Evolutionary conservation across 768 basidiomycete species (phyloP).

Genomic region (Xerocomellus dryophilus): DNA sequence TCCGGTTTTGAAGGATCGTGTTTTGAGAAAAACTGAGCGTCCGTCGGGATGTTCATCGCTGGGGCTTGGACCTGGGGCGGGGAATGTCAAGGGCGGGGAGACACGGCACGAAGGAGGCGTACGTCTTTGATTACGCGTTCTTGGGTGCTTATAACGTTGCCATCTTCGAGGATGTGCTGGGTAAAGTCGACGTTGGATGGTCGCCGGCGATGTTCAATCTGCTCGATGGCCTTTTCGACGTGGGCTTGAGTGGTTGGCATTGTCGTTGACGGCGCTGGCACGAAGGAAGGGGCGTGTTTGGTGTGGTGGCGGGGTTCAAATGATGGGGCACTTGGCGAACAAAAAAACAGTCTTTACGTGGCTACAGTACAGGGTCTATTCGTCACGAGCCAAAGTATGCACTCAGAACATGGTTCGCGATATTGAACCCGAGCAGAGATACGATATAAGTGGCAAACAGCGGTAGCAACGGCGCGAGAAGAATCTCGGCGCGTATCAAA

Average conservation of each 20-base stretch:
- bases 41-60: slow-evolving; percentile 87
- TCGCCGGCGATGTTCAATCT: slow-evolving; percentile 41
- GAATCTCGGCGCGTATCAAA: slow-evolving; percentile 81
- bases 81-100: slow-evolving; percentile 6
- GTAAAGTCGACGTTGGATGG: slow-evolving; percentile 82
- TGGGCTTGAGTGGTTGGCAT: slow-evolving; percentile 37
- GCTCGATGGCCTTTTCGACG: slow-evolving; percentile 35
- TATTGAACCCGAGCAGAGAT: slow-evolving; percentile 87
- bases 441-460: slow-evolving; percentile 83
- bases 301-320: slow-evolving; percentile 30
- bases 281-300: slow-evolving; percentile 10
- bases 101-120: slow-evolving; percentile 19
- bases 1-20: slow-evolving; percentile 90
- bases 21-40: slow-evolving; percentile 87
- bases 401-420: slow-evolving; percentile 75
- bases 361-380: slow-evolving; percentile 5
- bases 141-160: slow-evolving; percentile 85
- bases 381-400: slow-evolving; percentile 67
- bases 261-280: slow-evolving; percentile 13
- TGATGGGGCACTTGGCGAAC: slow-evolving; percentile 9
- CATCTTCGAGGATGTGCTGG: slow-evolving; percentile 90
- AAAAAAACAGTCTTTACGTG: slow-evolving; percentile 1
- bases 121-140: slow-evolving; percentile 97
- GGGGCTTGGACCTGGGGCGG: slow-evolving; percentile 87
- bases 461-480: slow-evolving; percentile 88